Evolutionary conservation across 2,329 filamentous ascomycete genomes (phyloP), one percentile per base, ranked within the genome.

Genomic region (Aspergillus brasiliensis): DNA sequence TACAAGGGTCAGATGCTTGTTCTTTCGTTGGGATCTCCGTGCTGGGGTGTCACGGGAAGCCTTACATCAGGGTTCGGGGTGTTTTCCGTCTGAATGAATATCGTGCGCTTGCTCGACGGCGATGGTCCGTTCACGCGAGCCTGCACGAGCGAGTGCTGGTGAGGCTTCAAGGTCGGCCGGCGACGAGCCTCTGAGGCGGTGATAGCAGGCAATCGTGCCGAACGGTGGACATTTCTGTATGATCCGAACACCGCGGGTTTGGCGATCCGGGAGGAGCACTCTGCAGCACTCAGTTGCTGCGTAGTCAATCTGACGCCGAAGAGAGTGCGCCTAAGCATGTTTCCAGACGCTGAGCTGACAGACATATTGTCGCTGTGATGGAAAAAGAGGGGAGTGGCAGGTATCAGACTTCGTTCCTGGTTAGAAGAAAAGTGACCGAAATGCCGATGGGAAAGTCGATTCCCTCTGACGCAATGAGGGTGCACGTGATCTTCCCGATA

Each of bases 81-180:
- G 66, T 85, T 86, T 74, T 98, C 94, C 5, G 94, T 98, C 80
- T 99, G 95, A 73, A 99, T 99, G 82, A 98, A 99, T 77, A 99
- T 96, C 23, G 88, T 92, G 65, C 94, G 88, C 61, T 75, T 78
- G 59, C 77, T 76, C 23, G 71, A 73, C 23, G 76, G 71, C n/a
- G 72, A 74, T 21, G 76, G 67, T 2, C 74, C 71, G 51, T 75
- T 78, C 46, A 77, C 73, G 17, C 76, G 69, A 44, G 74, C 71
- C 38, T 69, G 71, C 7, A 74, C 69, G 6, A 68, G 62, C 21
- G 72, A 72, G 51, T 79, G 80, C 61, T 81, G 78, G 47, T 71
- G 65, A 25, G 78, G 75, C 37, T 75, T 75, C 65, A 83, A 63
- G 8, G 73, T 78, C 31, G 82, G 82, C 68, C 82, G 74, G 56